A percentile compares a stretch with the other conserved stretches of the same genome.
Evolutionary conservation across 805 yeast species (phyloP).

Genomic region (Wickerhamiella australiensis): DNA sequence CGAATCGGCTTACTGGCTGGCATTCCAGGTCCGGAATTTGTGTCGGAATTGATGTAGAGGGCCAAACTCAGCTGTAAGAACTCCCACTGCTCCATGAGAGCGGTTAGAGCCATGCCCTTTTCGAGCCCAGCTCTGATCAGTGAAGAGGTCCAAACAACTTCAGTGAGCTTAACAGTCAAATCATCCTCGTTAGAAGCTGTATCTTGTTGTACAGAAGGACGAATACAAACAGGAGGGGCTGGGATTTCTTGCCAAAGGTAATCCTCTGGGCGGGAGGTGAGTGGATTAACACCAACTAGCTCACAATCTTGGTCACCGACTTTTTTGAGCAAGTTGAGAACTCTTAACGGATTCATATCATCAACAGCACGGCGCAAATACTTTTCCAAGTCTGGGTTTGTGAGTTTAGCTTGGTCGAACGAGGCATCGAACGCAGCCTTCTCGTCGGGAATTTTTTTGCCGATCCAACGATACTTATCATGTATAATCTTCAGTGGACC

Average conservation of each 20-base stretch:
- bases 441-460: conserved; percentile 78
- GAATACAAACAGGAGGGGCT: conserved; percentile 97
- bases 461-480: conserved; percentile 91
- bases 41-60: conserved; percentile 92
- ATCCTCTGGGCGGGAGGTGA: conserved; percentile 87
- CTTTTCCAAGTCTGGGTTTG: conserved; percentile 80
- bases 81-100: conserved; percentile 98
- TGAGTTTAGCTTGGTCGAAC: conserved; percentile 56
- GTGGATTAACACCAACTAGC: conserved; percentile 77
- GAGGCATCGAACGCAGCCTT: conserved; percentile 80
- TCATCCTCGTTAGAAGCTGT: conserved; percentile 94
- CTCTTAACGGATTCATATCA: conserved; percentile 87
- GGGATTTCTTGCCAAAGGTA: conserved; percentile 95
- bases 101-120: conserved; percentile 84
- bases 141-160: conserved; percentile 93
- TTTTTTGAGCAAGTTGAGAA: conserved; percentile 74
- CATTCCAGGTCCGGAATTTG: conserved; percentile 47
- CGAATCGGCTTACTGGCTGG: conserved; percentile 61
- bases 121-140: conserved; percentile 89
- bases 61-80: conserved; percentile 90
- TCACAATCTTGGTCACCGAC: conserved; percentile 83
- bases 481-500: conserved; percentile 93
- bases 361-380: conserved; percentile 80
- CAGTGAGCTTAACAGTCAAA: conserved; percentile 87
- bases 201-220: conserved; percentile 95